Evolutionary conservation across 1,284 basidiomycete genomes (phyloP), one percentile per base, ranked within the genome.

Genomic region (Austroboletus sp.): DNA sequence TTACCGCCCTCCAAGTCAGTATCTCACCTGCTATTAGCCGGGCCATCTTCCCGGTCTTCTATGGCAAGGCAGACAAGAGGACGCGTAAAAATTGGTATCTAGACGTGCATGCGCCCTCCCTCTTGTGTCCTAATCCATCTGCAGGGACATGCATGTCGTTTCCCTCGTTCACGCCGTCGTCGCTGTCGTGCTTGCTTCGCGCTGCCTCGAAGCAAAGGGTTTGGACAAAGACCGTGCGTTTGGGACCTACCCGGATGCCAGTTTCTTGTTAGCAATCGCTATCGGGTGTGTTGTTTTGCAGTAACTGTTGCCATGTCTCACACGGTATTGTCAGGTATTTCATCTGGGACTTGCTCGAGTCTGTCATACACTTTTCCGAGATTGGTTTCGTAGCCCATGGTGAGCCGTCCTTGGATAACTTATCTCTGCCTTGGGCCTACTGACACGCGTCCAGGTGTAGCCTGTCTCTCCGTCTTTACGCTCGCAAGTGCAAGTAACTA

Each of bases 311-410:
- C 33, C 27, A 21, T 32, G 31, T 32, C 31, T 32, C n/a, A 12
- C 31, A 15, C 27, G 29, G n/a, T 16, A 25, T 6, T 41, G 19
- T 29, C 51, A 72, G 71, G 6, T 74, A 73, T 57, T 80, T 80
- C 57, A 47, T 78, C 5, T 80, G 79, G 79, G 78, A 80, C 50
- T 63, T 68, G 0, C 38, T 75, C 6, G 77, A 77, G 52, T 69
- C 68, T 11, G 56, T 73, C 11, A 45, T 76, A 26, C 69, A 75
- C 56, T 76, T 66, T 44, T 66, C 67, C 30, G 76, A 74, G 27
- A 41, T 73, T 27, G 76, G 82, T 3, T 86, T 87, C 52, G 74
- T 85, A 6, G 51, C 80, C 25, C 85, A 89, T 55, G 85, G 85
- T 71, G 48, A 43, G 58, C 45, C 44, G 9, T 40, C 31, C 48